A percentile compares a stretch with the other conserved stretches of the same genome.
These are phyloP conservation scores for Warburgia ugandensis DNA, from an alignment of 164 flowering plant species.

Conservation along the genomic window DNA sequence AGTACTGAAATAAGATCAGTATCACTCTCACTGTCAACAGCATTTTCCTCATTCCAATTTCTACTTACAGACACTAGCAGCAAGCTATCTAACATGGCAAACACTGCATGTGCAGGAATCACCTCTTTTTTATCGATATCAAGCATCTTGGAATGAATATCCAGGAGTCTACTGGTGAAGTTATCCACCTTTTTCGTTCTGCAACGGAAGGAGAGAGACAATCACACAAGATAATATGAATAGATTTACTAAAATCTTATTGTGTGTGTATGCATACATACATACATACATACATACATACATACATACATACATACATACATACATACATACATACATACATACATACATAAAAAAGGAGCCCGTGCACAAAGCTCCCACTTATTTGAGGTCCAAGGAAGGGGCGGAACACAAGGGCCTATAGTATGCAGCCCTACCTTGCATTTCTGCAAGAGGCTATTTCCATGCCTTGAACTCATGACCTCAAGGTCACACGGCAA, in stretches of 20 bases:
- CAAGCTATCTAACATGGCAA: conserved; percentile 4
- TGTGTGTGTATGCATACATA: too few relatives aligned
- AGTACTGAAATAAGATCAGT: conserved; percentile 3
- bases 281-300: too few relatives aligned
- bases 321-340: too few relatives aligned
- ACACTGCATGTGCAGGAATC: background rate
- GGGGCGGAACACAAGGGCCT: too few relatives aligned
- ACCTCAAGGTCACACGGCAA: too few relatives aligned
- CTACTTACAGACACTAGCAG: background rate
- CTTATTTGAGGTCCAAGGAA: too few relatives aligned
- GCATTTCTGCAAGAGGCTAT: too few relatives aligned
- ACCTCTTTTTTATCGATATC: conserved; percentile 80
- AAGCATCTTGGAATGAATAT: conserved; percentile 85
- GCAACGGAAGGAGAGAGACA: conserved; percentile 19
- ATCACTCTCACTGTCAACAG: background rate
- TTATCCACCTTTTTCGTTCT: conserved; percentile 86
- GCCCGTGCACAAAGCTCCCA: too few relatives aligned
- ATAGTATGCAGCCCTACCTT: too few relatives aligned
- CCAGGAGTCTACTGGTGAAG: conserved; percentile 77
- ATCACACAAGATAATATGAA: background rate
- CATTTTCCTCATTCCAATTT: background rate
- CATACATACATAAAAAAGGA: too few relatives aligned
- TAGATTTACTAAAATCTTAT: background rate
- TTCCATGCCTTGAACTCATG: too few relatives aligned
- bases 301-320: too few relatives aligned